Conservation (phyloP, 495 filamentous ascomycete genomes). For the Aspergillus haitiensis region DNA sequence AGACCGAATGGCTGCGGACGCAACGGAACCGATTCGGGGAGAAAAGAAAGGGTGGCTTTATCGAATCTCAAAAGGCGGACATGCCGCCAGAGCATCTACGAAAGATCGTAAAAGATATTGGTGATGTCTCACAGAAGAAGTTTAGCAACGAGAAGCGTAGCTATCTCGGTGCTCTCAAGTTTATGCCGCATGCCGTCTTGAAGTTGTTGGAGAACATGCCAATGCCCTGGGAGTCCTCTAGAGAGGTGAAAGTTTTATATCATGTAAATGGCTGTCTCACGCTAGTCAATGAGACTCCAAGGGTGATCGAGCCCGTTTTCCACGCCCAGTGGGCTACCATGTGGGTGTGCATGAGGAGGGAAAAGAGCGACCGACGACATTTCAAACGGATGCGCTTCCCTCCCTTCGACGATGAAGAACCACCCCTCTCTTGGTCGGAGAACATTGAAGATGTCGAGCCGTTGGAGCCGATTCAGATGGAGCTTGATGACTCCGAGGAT, state of each 20-base stretch:
- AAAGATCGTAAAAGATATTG: slow-evolving; percentile 98
- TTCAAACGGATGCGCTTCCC: slow-evolving; percentile 99
- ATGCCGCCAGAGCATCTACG: slow-evolving; percentile 98
- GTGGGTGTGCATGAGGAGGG: slow-evolving; percentile 98
- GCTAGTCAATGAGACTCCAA: slow-evolving; percentile 92
- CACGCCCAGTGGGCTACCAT: slow-evolving; percentile 99
- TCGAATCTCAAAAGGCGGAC: slow-evolving; percentile 97
- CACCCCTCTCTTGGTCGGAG: slow-evolving; percentile 95
- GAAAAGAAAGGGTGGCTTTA: slow-evolving; percentile 93
- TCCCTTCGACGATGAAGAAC: slow-evolving; percentile 98
- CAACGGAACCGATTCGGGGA: slow-evolving; percentile 95
- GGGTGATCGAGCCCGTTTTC: slow-evolving; percentile 98
- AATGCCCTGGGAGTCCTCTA: slow-evolving; percentile 97
- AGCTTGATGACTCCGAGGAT: slow-evolving; percentile 96
- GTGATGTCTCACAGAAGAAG: slow-evolving; percentile 99
- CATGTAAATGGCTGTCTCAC: slow-evolving; percentile 98
- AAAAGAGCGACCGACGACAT: slow-evolving; percentile 93
- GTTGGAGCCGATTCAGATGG: slow-evolving; percentile 97
- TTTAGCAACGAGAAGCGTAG: slow-evolving; percentile 98
- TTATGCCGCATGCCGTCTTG: slow-evolving; percentile 99
- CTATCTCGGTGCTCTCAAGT: slow-evolving; percentile 96
- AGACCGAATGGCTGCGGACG: slow-evolving; percentile 94
- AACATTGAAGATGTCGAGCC: slow-evolving; percentile 99
- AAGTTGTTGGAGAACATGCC: slow-evolving; percentile 99
- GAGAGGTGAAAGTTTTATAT: slow-evolving; percentile 97